Evolutionary conservation across 108 stramenopile species (phyloP).

Genomic region (Pseudonitzschia pungens): DNA sequence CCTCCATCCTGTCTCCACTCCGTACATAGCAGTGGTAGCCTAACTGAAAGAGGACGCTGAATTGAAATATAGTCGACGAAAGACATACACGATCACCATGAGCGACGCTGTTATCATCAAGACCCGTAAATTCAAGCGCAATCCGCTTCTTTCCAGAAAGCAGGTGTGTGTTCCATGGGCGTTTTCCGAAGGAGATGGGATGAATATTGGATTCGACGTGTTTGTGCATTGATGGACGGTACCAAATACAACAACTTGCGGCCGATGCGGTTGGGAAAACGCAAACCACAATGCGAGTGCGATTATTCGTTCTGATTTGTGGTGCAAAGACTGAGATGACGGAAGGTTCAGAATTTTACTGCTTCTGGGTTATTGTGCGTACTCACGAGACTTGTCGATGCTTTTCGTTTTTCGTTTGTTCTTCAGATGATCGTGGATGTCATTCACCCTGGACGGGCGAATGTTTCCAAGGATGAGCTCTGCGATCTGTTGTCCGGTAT

Average conservation of each 20-base stretch:
- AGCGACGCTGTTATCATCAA: constrained; percentile 90
- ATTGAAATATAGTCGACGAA: not conserved
- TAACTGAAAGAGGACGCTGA: not conserved
- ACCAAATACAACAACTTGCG: no score
- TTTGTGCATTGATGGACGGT: not conserved
- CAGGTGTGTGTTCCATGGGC: constrained; percentile 71
- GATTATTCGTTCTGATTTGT: no score
- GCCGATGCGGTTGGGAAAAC: no score
- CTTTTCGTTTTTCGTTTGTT: constrained; percentile 10
- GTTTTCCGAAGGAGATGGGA: not conserved
- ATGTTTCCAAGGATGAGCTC: constrained; percentile 92
- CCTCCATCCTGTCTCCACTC: not conserved
- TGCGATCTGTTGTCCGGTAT: constrained; percentile 91
- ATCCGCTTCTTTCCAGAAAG: constrained; percentile 95
- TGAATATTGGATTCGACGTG: not conserved
- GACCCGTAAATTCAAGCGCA: constrained; percentile 98
- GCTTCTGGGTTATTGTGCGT: not conserved
- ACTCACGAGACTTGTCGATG: not conserved
- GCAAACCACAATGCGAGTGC: no score
- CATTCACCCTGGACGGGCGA: constrained; percentile 95
- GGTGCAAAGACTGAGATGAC: no score
- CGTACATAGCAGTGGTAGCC: constrained; percentile 11
- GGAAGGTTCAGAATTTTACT: no score
- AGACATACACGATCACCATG: constrained; percentile 32
- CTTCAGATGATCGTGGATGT: constrained; percentile 93